phyloP scores from a whole-genome alignment of 768 basidiomycete genomes.

The Cyclocybe aegerita region DNA sequence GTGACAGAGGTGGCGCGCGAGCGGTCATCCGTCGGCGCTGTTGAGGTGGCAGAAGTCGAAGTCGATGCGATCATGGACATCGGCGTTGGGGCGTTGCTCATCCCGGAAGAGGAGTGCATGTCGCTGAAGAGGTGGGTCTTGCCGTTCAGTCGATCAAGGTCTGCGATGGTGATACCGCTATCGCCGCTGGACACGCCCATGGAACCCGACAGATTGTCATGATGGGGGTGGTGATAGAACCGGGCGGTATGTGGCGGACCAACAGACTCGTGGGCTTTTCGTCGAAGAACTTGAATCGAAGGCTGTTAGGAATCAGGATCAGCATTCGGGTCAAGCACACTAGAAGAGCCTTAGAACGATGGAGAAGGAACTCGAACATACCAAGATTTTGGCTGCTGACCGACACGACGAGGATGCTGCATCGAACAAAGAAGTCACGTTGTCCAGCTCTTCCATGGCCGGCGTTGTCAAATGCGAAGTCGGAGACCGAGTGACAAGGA shows the following conservation, averaged over 20 bases:
- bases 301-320: not conserved
- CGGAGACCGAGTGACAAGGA: conserved; percentile 51
- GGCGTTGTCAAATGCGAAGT: conserved; percentile 45
- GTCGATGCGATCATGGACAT: not conserved
- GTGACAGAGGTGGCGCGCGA: conserved; percentile 22
- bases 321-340: not conserved
- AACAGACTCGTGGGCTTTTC: conserved; percentile 42
- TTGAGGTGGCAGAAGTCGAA: conserved; percentile 3
- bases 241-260: conserved; percentile 21
- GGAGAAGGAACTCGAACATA: conserved; percentile 20
- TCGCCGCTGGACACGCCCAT: conserved; percentile 14
- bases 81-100: not conserved
- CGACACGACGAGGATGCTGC: conserved; percentile 42
- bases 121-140: conserved; percentile 36
- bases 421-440: conserved; percentile 43
- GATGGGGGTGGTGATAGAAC: conserved; percentile 10
- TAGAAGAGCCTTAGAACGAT: not conserved
- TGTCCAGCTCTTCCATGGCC: conserved; percentile 48
- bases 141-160: conserved; percentile 57
- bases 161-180: conserved; percentile 33
- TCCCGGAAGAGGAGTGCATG: not conserved
- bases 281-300: conserved; percentile 38
- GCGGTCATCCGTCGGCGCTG: conserved; percentile 3
- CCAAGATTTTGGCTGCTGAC: conserved; percentile 46
- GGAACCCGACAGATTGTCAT: conserved; percentile 17